These are phyloP conservation scores for Fomitiporia mediterranea DNA, from an alignment of 1,284 basidiomycete genomes.

Conservation along the genomic window DNA sequence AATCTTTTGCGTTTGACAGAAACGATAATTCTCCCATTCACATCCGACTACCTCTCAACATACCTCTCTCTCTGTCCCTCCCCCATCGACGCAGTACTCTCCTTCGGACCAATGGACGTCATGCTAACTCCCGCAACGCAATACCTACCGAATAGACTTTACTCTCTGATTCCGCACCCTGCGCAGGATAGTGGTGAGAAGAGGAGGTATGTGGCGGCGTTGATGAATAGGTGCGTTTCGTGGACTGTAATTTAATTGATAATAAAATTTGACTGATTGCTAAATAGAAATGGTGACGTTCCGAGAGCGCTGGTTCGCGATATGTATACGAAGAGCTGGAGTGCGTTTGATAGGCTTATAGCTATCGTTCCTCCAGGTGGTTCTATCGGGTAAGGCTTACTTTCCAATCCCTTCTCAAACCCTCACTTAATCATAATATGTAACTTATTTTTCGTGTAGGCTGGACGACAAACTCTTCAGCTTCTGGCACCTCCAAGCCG, in stretches of 20 bases:
- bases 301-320: slow-evolving; percentile 78
- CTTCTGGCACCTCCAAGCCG: slow-evolving; percentile 79
- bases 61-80: slow-evolving; percentile 73
- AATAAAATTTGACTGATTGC: neutral
- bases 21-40: slow-evolving; percentile 70
- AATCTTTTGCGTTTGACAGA: too few relatives aligned
- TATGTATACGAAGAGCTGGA: slow-evolving; percentile 88
- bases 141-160: slow-evolving; percentile 65
- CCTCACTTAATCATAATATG: slow-evolving; percentile 1
- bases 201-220: slow-evolving; percentile 61
- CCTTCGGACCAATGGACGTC: slow-evolving; percentile 75
- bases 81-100: slow-evolving; percentile 62
- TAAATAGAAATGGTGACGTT: slow-evolving; percentile 69
- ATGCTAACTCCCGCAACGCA: slow-evolving; percentile 67
- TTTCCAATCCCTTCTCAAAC: too few relatives aligned
- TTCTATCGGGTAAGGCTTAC: slow-evolving; percentile 64
- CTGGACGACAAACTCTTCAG: slow-evolving; percentile 84
- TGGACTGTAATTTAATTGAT: slow-evolving; percentile 1
- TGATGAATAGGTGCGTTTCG: slow-evolving; percentile 57
- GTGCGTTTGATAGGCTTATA: slow-evolving; percentile 77
- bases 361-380: slow-evolving; percentile 84
- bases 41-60: slow-evolving; percentile 63
- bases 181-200: slow-evolving; percentile 70
- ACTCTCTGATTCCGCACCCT: slow-evolving; percentile 69
- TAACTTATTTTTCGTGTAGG: slow-evolving; percentile 34